Evolutionary conservation across 2,329 filamentous ascomycete species (phyloP).

Genomic region (Karstenula rhodostoma): DNA sequence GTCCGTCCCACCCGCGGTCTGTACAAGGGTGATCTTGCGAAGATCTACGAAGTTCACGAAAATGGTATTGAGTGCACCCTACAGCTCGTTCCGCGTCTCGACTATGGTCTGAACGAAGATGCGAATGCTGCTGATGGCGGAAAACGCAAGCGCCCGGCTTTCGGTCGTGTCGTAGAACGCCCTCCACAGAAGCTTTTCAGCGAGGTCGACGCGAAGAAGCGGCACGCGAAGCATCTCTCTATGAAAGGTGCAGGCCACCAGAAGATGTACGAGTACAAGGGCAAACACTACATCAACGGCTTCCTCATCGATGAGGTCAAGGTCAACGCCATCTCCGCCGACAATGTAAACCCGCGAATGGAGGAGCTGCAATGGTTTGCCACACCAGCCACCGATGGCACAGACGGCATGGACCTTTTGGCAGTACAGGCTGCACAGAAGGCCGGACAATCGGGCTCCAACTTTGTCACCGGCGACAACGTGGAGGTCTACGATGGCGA

Average conservation of each 20-base stretch:
- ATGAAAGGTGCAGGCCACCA: conserved; percentile 61
- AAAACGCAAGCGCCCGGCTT: conserved; percentile 79
- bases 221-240: conserved; percentile 71
- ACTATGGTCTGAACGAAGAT: conserved; percentile 91
- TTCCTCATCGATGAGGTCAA: conserved; percentile 95
- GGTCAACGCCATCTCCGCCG: conserved; percentile 82
- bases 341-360: conserved; percentile 89
- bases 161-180: conserved; percentile 64
- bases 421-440: conserved; percentile 90
- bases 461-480: conserved; percentile 91
- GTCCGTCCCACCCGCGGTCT: conserved; percentile 85
- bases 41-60: conserved; percentile 90
- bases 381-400: conserved; percentile 86
- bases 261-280: conserved; percentile 84
- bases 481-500: conserved; percentile 97
- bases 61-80: conserved; percentile 91
- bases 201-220: conserved; percentile 90
- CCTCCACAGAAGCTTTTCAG: conserved; percentile 92
- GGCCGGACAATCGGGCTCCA: conserved; percentile 79
- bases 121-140: conserved; percentile 56
- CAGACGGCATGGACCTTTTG: conserved; percentile 90
- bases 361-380: conserved; percentile 97
- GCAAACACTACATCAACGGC: conserved; percentile 89
- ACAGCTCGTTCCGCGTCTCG: conserved; percentile 85
- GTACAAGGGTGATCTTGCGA: conserved; percentile 88